Percentiles rank a stretch among this genome's conserved stretches.
These are phyloP conservation scores for Trichophaea hybrida DNA, from an alignment of 2,329 filamentous ascomycete species.

Conservation along the genomic window DNA sequence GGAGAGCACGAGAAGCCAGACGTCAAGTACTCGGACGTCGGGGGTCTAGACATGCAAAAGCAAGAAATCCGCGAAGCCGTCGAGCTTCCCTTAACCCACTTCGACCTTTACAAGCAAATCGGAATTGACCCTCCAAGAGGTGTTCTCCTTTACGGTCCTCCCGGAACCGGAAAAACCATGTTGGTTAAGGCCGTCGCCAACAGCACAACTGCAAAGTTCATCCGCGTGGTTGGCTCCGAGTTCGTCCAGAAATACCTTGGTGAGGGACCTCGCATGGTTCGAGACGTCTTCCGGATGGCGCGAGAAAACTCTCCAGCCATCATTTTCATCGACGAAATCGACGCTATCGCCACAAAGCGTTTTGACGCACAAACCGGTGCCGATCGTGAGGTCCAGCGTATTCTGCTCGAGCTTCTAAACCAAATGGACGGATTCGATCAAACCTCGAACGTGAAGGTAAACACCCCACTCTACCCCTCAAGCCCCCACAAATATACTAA, in stretches of 20 bases:
- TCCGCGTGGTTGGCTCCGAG: conserved; percentile 93
- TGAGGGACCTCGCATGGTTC: conserved; percentile 95
- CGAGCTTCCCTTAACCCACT: conserved; percentile 89
- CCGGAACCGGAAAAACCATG: conserved; percentile 60
- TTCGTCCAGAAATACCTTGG: conserved; percentile 98
- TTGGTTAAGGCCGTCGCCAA: conserved; percentile 97
- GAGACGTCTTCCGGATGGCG: conserved; percentile 97
- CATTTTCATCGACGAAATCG: conserved; percentile 99
- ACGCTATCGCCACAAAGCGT: conserved; percentile 96
- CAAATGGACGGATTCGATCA: conserved; percentile 99
- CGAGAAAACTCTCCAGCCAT: conserved; percentile 95
- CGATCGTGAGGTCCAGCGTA: conserved; percentile 96
- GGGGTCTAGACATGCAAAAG: conserved; percentile 98
- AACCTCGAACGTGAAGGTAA: conserved; percentile 80
- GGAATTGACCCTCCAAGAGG: conserved; percentile 96
- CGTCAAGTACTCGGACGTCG: conserved; percentile 93
- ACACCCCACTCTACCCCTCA: neutral
- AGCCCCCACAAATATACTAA: neutral
- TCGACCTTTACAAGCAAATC: conserved; percentile 97
- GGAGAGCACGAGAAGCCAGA: conserved; percentile 95
- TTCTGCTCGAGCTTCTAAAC: conserved; percentile 89
- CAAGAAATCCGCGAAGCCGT: conserved; percentile 98
- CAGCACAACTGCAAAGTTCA: conserved; percentile 94
- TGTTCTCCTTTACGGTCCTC: conserved; percentile 89
- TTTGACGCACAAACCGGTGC: conserved; percentile 98